Base-by-base conservation (phyloP, 2,329 filamentous ascomycete genomes). In the Trichoderma endophyticum region DNA sequence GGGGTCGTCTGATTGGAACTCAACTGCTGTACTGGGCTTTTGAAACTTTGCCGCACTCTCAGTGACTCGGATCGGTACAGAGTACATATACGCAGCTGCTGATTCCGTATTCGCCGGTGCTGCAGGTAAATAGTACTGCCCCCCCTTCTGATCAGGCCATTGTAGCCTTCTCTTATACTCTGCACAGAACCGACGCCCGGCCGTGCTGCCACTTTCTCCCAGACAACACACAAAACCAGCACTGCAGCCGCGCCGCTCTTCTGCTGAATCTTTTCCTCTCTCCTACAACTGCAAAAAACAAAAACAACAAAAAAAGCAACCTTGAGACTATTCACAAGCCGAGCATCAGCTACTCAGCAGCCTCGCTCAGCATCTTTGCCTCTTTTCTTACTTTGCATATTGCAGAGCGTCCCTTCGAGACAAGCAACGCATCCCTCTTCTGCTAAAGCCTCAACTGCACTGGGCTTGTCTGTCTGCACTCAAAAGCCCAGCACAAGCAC, bases 331-430 rank as follows among this genome's bases (percentile, higher is more conserved):
- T 70, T 21, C 57, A 30, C 39, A 54, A 61, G 66, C 39, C 66
- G 57, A 70, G 66, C 66, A 70, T 66, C 61, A 66, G 43, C 63
- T 66, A 48, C 21, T 56, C 36, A 69, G 30, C 66, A 62, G 66
- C 66, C 8, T 62, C 39, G 66, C 66, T 62, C 66, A 70, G 57
- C 66, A 70, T 70, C 18, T 61, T 36, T 70, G 57, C 39, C 57
- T 51, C 34, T 54, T 61, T 15, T 61, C 39, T 34, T 36, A 28
- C 21, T 28, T 28, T 48, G n/a, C 26, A 6, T 34, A 4, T 48
- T 32, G 11, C 43, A 14, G 18, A 12, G 28, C 57, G 21, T 60
- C 57, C 5, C 18, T 21, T 21, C 18, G 14, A 60, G 28, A 60
- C 28, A 30, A 60, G 18, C 56, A n/a, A 4, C 48, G 11, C n/a